Base-by-base conservation (phyloP, 2,329 filamentous ascomycete genomes). In the Lecanicillium sp. region DNA sequence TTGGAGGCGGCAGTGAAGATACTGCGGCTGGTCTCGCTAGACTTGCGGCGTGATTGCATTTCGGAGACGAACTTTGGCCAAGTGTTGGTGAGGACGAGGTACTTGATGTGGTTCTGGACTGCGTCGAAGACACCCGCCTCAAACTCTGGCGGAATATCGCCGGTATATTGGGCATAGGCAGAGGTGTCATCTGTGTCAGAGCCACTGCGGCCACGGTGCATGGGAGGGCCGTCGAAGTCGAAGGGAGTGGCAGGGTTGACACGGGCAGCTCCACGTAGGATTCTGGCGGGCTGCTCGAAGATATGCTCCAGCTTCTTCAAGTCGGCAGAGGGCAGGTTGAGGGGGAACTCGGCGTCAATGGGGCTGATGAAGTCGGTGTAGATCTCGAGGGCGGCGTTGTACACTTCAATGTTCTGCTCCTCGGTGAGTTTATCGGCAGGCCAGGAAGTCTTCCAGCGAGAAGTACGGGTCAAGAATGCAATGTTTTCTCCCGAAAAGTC, bases 401-500 rank as follows among this genome's bases (percentile, higher is more conserved):
- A 78, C 12, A 36, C 44, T 15, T 44, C 33, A 9, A 48, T 26
- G 6, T 10, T 48, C 21, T 39, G 27, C 5, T 46, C 43, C 3
- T 38, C 32, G 10, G 37, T 38, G 4, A 12, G 37, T 23, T 42
- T 35, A 12, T 29, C 32, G 8, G 24, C 29, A 5, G 41, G 24
- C 40, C 42, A 39, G 11, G 42, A 26, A 2, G 44, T 39, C 48
- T 72, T 74, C 70, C 73, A 79, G 46, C 67, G 64, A 11, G 64
- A 60, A 20, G 78, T 67, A 30, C 65, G 64, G 19, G 66, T 70
- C 1, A 80, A 64, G 61, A 81, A 81, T 24, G 75, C 68, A 53
- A 81, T 74, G 54, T 81, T 80, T 57, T 80, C 77, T 10, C 75
- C 75, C 1, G 75, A 78, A 56, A 80, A 78, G 52, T 80, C 77